phyloP scores from a whole-genome alignment of 164 flowering plant species.

The Chimonanthus praecox region DNA sequence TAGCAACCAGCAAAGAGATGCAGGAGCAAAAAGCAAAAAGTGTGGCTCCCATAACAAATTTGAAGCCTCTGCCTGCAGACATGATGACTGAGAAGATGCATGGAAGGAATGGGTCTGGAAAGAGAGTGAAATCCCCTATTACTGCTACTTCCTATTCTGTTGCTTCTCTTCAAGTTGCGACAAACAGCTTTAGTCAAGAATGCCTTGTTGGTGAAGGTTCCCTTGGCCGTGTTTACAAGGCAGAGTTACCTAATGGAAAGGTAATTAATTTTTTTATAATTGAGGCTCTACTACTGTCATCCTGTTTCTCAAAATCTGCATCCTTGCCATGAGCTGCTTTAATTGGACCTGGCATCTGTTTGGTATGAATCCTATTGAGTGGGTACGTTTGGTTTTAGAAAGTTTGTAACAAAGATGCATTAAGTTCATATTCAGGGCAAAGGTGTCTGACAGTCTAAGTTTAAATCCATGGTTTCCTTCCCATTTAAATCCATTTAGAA shows the following conservation, averaged over 20 bases:
- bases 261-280: conserved; percentile 25
- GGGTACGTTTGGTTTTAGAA: too few species aligned
- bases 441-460: too few species aligned
- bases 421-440: too few species aligned
- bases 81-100: conserved; percentile 43
- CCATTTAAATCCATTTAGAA: too few species aligned
- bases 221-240: conserved; percentile 94
- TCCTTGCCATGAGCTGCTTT: background rate
- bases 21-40: conserved; percentile 59
- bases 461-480: too few species aligned
- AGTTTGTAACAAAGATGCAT: too few species aligned
- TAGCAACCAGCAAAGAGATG: conserved; percentile 35
- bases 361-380: too few species aligned
- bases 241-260: conserved; percentile 87
- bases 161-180: conserved; percentile 77
- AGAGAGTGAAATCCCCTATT: conserved; percentile 62
- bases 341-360: too few species aligned
- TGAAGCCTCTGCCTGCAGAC: conserved; percentile 74
- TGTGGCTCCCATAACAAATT: conserved; percentile 41
- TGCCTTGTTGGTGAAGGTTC: conserved; percentile 92
- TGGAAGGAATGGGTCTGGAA: conserved; percentile 56
- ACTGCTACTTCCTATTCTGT: conserved; percentile 83
- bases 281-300: background rate
- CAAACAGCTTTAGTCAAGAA: conserved; percentile 88
- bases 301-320: background rate